These are phyloP conservation scores for Alternaria sp. DNA, from an alignment of 2,329 filamentous ascomycete genomes.

Conservation along the genomic window DNA sequence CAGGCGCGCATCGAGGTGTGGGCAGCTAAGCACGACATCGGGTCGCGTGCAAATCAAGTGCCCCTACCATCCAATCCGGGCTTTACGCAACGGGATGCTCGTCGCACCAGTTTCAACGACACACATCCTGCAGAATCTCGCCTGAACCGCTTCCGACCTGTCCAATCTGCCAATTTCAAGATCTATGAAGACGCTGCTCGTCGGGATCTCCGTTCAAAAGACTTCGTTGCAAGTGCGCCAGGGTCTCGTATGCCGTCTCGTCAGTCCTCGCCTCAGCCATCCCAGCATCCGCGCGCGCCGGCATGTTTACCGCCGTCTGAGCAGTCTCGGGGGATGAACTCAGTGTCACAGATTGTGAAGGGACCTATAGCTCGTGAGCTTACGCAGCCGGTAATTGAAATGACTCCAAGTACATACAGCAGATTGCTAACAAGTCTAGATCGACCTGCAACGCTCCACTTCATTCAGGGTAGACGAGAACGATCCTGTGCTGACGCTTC, in stretches of 20 bases:
- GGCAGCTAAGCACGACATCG: neutral
- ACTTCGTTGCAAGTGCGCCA: constrained; percentile 10
- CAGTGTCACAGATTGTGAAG: neutral
- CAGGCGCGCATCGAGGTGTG: neutral
- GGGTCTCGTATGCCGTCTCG: constrained; percentile 15
- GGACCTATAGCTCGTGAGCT: neutral
- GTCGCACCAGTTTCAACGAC: constrained; percentile 2
- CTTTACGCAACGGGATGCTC: neutral
- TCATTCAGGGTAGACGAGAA: neutral
- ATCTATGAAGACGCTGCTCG: neutral
- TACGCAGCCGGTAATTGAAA: neutral
- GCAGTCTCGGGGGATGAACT: neutral
- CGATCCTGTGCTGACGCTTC: constrained; percentile 10
- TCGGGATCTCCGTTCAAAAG: neutral
- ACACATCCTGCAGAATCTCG: constrained; percentile 1
- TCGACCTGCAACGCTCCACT: neutral
- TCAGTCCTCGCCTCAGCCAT: constrained; percentile 7
- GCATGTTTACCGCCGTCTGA: neutral
- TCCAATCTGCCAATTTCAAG: neutral
- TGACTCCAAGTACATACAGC: neutral
- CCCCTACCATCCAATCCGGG: neutral
- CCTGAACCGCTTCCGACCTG: neutral
- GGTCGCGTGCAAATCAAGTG: neutral
- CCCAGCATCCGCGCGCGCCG: neutral
- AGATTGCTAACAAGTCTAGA: constrained; percentile 13